phyloP scores from a whole-genome alignment of 2,329 filamentous ascomycete species.

The Hymenoscyphus fraxineus region DNA sequence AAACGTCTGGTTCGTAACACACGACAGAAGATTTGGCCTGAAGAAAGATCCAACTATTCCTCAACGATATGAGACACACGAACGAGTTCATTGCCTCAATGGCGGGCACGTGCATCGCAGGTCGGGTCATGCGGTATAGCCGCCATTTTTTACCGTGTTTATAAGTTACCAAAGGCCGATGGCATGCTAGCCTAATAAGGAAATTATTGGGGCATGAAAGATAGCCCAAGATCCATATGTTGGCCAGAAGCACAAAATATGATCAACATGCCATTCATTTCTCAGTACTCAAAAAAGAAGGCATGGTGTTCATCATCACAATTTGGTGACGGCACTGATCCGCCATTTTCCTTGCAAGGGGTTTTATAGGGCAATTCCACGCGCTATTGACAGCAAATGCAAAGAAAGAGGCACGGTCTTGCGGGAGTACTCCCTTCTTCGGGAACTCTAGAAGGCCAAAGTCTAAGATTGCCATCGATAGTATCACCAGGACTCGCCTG shows the following conservation, averaged over 20 bases:
- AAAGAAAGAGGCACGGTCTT: conserved; percentile 14
- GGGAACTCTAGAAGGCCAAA: conserved; percentile 19
- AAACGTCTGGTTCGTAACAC: conserved; percentile 15
- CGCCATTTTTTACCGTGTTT: conserved; percentile 11
- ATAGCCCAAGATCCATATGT: not conserved
- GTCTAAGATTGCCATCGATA: conserved; percentile 3
- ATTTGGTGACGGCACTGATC: conserved; percentile 17
- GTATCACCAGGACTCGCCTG: conserved; percentile 12
- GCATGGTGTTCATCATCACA: conserved; percentile 13
- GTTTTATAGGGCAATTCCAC: conserved; percentile 19
- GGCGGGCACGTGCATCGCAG: conserved; percentile 22
- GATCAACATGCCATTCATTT: not conserved
- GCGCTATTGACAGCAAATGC: conserved; percentile 20
- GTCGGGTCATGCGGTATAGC: conserved; percentile 13
- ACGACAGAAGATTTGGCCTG: not conserved
- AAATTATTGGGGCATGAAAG: conserved; percentile 9
- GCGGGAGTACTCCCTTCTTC: conserved; percentile 25
- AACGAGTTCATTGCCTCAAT: conserved; percentile 26
- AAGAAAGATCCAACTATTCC: not conserved
- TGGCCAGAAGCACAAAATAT: not conserved
- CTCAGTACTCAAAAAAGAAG: conserved; percentile 1
- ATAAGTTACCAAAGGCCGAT: conserved; percentile 10
- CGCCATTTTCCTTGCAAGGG: conserved; percentile 10
- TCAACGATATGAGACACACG: conserved; percentile 18
- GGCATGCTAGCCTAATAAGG: conserved; percentile 9